Conservation (phyloP, 129 eudicot genomes). For the Logfia minima region DNA sequence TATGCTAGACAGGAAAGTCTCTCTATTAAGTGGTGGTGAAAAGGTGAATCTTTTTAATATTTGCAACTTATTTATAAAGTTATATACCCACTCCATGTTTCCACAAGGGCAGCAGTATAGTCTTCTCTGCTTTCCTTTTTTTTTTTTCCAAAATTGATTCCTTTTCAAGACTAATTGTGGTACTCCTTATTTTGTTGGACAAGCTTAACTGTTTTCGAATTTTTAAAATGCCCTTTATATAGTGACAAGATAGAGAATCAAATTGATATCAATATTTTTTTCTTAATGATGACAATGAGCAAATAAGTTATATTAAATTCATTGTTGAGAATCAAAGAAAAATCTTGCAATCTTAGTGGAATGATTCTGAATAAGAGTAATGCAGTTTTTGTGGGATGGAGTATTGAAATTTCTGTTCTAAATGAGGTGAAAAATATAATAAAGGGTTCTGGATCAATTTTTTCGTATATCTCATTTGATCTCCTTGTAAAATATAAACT, state of each 20-base stretch:
- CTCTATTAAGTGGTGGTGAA: slow-evolving; percentile 93
- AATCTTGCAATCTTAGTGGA: neutral
- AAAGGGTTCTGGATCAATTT: neutral
- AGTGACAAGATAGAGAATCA: neutral
- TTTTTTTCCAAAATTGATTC: too few relatives aligned
- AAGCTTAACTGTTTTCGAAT: neutral
- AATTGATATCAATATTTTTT: neutral
- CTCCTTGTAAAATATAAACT: neutral
- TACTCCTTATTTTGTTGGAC: neutral
- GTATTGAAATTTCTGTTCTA: neutral
- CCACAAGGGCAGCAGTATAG: slow-evolving; percentile 9
- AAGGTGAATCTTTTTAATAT: slow-evolving; percentile 53
- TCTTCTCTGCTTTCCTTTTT: neutral
- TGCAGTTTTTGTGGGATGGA: slow-evolving; percentile 1
- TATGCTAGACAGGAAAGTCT: slow-evolving; percentile 92
- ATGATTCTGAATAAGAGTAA: neutral
- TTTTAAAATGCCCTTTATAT: neutral
- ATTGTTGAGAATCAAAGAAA: neutral
- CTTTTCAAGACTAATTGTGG: neutral
- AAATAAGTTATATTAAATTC: neutral
- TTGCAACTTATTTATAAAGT: neutral
- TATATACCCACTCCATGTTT: neutral
- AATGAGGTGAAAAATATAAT: neutral
- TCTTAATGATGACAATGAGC: neutral
- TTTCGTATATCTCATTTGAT: neutral